Evolutionary conservation across 805 yeast genomes (phyloP).

Genomic region (Clavispora phyllophila): DNA sequence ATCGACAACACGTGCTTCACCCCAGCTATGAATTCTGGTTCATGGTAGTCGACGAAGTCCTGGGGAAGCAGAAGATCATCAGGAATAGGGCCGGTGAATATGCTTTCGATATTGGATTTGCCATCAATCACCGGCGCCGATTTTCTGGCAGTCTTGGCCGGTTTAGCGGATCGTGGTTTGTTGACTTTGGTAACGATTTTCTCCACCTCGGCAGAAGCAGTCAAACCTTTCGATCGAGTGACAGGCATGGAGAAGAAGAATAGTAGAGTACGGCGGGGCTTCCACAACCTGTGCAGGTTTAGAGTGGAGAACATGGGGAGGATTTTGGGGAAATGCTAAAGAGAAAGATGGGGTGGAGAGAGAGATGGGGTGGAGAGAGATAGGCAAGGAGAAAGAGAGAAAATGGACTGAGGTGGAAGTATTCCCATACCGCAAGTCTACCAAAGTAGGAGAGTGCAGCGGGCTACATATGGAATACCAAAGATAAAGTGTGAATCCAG

Average conservation of each 20-base stretch:
- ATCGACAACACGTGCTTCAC: slow-evolving; percentile 22
- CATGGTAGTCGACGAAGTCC: slow-evolving; percentile 25
- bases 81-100: slow-evolving; percentile 9
- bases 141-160: background rate
- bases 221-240: slow-evolving; percentile 1
- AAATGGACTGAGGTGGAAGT: too few relatives aligned
- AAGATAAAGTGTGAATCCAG: too few relatives aligned
- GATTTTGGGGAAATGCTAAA: too few relatives aligned
- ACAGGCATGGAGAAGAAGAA: background rate
- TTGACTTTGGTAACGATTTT: background rate
- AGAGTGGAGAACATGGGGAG: background rate
- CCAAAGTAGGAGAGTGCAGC: too few relatives aligned
- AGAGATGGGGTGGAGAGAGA: background rate
- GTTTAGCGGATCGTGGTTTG: background rate
- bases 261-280: too few relatives aligned
- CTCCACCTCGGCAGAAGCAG: background rate
- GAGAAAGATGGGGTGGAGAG: background rate
- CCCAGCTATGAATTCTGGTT: slow-evolving; percentile 30
- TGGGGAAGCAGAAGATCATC: slow-evolving; percentile 21
- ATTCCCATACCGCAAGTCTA: too few relatives aligned
- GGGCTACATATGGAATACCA: too few relatives aligned
- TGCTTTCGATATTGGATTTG: slow-evolving; percentile 11
- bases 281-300: background rate
- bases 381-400: background rate
- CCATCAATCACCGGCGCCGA: background rate